phyloP scores from a whole-genome alignment of 1,284 basidiomycete genomes.

The Fomitopsis palustris region DNA sequence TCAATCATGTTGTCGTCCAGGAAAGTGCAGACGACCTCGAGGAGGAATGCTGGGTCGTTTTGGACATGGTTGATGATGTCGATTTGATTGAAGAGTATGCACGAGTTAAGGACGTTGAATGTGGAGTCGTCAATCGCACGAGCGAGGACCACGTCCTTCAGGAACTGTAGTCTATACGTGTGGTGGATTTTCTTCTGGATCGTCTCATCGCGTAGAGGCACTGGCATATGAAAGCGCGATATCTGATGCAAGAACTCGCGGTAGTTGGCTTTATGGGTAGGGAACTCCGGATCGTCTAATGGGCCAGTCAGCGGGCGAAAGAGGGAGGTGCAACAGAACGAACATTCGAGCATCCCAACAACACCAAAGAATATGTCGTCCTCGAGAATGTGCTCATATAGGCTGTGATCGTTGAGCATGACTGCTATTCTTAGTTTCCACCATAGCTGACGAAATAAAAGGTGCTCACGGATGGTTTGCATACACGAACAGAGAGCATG shows the following conservation, averaged over 20 bases:
- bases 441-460: constrained; percentile 2
- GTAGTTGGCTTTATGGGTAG: constrained; percentile 92
- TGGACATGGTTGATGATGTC: constrained; percentile 94
- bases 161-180: constrained; percentile 93
- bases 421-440: constrained; percentile 46
- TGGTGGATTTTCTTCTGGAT: constrained; percentile 92
- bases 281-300: constrained; percentile 95
- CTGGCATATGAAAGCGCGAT: constrained; percentile 83
- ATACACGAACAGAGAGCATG: constrained; percentile 91
- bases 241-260: constrained; percentile 86
- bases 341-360: constrained; percentile 96
- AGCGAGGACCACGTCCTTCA: constrained; percentile 97
- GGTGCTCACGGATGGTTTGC: constrained; percentile 86
- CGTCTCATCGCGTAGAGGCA: constrained; percentile 69
- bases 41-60: constrained; percentile 71
- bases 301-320: constrained; percentile 13
- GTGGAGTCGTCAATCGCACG: constrained; percentile 94
- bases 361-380: constrained; percentile 93
- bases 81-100: constrained; percentile 98
- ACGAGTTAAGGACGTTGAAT: constrained; percentile 94
- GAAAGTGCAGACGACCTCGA: constrained; percentile 78
- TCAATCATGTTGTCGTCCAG: constrained; percentile 60
- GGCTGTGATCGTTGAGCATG: constrained; percentile 90
- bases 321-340: constrained; percentile 30
- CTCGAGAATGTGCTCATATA: constrained; percentile 94